Conservation (phyloP, 441 rosid genomes). For the Monsonia emarginata region DNA sequence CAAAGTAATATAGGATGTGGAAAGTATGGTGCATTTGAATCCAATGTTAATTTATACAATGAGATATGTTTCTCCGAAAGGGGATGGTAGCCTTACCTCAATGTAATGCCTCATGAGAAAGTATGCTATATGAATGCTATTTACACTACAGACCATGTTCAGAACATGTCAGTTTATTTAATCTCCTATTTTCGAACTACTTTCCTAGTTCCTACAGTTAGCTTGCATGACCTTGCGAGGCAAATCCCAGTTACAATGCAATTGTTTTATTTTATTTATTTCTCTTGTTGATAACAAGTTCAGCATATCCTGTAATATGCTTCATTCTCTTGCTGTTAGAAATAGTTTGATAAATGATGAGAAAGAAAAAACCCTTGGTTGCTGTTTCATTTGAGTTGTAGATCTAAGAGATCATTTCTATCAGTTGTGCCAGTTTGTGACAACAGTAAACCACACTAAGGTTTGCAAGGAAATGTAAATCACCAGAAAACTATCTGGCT, state of each 20-base stretch:
- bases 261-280: neutral
- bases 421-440: neutral
- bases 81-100: too few relatives aligned
- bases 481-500: neutral
- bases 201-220: too few relatives aligned
- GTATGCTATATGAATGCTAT: too few relatives aligned
- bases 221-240: too few relatives aligned
- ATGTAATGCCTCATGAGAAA: too few relatives aligned
- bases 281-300: neutral
- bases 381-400: neutral
- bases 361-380: neutral
- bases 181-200: too few relatives aligned
- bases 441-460: neutral
- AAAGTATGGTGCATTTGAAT: neutral
- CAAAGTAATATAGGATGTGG: too few relatives aligned
- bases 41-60: neutral
- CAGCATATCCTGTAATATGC: neutral
- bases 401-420: neutral
- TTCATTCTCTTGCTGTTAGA: neutral
- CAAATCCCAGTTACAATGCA: too few relatives aligned
- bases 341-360: neutral
- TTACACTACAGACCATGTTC: too few relatives aligned
- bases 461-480: neutral
- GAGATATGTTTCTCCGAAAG: too few relatives aligned
- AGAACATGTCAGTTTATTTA: too few relatives aligned